A percentile compares a stretch with the other conserved stretches of the same genome.
Evolutionary conservation across 345 rosid genomes (phyloP).

Genomic region (Eucalyptus erythrocorys): DNA sequence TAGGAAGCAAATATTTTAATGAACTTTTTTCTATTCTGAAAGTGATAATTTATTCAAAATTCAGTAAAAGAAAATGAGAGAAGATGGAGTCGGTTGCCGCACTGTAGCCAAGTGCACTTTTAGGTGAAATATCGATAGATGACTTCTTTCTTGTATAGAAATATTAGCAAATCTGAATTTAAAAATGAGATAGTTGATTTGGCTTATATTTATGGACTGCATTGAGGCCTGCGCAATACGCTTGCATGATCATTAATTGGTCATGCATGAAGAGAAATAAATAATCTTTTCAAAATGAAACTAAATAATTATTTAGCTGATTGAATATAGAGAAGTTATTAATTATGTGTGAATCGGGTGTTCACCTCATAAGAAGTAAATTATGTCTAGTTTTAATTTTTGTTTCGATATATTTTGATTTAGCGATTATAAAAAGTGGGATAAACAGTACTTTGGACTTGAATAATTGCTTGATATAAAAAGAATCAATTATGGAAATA

Average conservation of each 20-base stretch:
- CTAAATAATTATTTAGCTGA: background rate
- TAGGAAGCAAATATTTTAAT: background rate
- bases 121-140: background rate
- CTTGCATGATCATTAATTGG: background rate
- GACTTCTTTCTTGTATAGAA: background rate
- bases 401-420: background rate
- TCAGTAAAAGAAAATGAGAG: background rate
- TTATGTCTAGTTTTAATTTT: background rate
- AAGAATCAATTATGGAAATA: background rate
- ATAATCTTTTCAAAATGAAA: background rate
- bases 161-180: background rate
- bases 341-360: background rate
- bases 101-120: background rate
- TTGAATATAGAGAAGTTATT: background rate
- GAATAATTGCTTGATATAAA: background rate
- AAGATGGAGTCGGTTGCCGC: background rate
- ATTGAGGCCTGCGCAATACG: background rate
- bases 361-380: background rate
- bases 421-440: background rate
- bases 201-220: background rate
- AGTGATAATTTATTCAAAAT: background rate
- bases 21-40: background rate
- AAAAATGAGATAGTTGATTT: background rate
- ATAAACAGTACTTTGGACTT: background rate
- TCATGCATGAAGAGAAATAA: background rate